These are phyloP conservation scores for Nemania bipapillata DNA, from an alignment of 2,329 filamentous ascomycete species.

Conservation along the genomic window DNA sequence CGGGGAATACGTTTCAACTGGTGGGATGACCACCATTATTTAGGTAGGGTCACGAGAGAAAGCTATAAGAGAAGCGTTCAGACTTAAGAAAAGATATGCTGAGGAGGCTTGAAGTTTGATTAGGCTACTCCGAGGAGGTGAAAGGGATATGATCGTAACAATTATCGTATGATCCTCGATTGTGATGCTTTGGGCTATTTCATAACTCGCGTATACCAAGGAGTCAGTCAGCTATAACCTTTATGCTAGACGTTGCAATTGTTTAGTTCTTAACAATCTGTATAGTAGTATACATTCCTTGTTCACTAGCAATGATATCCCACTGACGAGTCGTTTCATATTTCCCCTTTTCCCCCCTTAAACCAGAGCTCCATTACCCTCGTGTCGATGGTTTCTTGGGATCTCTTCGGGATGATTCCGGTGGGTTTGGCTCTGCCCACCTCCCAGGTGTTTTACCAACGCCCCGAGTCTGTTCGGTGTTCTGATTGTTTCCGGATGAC, in stretches of 20 bases:
- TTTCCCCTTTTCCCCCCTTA: neutral
- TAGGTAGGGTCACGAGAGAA: conserved; percentile 55
- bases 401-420: neutral
- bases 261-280: neutral
- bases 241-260: neutral
- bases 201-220: neutral
- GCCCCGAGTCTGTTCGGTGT: neutral
- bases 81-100: conserved; percentile 44
- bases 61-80: conserved; percentile 59
- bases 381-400: neutral
- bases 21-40: conserved; percentile 57
- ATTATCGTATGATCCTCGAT: neutral
- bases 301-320: neutral
- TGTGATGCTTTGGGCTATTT: neutral
- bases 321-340: conserved; percentile 40
- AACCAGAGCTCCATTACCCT: neutral
- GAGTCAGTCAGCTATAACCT: neutral
- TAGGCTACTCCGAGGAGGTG: too few relatives aligned
- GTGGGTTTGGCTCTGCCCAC: neutral
- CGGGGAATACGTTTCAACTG: conserved; percentile 61
- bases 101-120: too few relatives aligned
- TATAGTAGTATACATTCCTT: neutral
- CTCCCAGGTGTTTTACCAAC: neutral
- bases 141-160: neutral
- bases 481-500: neutral